These are phyloP conservation scores for Fusarium sp. DNA, from an alignment of 2,329 filamentous ascomycete genomes.

Conservation along the genomic window DNA sequence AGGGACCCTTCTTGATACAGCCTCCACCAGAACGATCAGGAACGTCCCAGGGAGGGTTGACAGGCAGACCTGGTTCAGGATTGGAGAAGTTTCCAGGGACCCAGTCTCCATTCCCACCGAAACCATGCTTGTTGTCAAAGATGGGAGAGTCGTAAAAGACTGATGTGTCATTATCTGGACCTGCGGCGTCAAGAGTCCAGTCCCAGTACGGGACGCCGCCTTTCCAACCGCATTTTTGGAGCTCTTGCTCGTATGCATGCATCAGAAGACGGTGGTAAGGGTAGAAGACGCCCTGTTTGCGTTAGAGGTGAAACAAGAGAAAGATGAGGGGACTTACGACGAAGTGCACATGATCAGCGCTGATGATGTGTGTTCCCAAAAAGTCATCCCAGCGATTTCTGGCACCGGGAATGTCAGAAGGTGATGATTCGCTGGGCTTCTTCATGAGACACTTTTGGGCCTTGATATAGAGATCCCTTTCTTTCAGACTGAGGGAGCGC, in stretches of 20 bases:
- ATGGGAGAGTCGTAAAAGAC: constrained; percentile 44
- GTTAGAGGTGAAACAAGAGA: background rate
- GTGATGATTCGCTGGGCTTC: constrained; percentile 11
- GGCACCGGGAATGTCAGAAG: constrained; percentile 16
- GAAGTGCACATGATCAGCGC: constrained; percentile 29
- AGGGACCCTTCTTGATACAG: constrained; percentile 44
- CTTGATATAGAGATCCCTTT: constrained; percentile 34
- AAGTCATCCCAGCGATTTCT: constrained; percentile 35
- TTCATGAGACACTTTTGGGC: constrained; percentile 38
- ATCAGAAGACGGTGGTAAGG: constrained; percentile 32
- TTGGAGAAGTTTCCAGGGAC: constrained; percentile 32
- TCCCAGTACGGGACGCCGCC: constrained; percentile 45
- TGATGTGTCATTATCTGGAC: constrained; percentile 23
- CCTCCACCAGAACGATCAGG: constrained; percentile 38
- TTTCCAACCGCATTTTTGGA: constrained; percentile 41
- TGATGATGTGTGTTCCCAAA: constrained; percentile 32
- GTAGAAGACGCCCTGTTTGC: constrained; percentile 21
- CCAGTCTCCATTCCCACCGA: constrained; percentile 31
- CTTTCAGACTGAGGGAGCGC: constrained; percentile 15
- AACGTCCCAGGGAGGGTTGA: constrained; percentile 33
- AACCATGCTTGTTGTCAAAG: constrained; percentile 47
- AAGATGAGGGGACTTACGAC: background rate
- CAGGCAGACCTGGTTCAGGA: constrained; percentile 19
- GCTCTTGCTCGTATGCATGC: constrained; percentile 42
- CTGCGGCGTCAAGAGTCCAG: constrained; percentile 35